Evolutionary conservation across 2,329 filamentous ascomycete species (phyloP).

Genomic region (Paecilomyces sp.): DNA sequence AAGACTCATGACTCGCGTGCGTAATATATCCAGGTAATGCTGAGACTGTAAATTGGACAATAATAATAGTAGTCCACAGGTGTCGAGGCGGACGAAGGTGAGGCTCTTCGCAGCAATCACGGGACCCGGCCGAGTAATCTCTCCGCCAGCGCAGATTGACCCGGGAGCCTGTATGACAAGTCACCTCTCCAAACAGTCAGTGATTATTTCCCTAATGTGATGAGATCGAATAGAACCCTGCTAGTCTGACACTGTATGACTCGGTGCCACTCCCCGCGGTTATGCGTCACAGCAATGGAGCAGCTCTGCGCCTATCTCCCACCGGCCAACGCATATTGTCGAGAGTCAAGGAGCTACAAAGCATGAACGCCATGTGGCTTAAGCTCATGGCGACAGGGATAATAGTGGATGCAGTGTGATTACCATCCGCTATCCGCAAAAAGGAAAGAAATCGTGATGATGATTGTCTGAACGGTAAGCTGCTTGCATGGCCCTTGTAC

Average conservation of each 20-base stretch:
- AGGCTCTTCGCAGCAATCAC: too few species aligned
- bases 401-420: neutral
- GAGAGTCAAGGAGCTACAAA: too few species aligned
- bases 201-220: neutral
- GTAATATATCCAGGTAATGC: too few species aligned
- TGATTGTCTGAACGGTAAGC: neutral
- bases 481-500: neutral
- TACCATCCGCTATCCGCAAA: neutral
- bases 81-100: too few species aligned
- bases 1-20: too few species aligned
- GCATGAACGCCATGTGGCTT: too few species aligned
- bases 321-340: neutral
- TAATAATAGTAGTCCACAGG: too few species aligned
- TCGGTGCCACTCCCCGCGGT: neutral
- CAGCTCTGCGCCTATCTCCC: neutral
- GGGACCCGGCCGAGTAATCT: too few species aligned
- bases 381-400: neutral
- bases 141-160: too few species aligned
- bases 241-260: neutral
- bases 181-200: neutral
- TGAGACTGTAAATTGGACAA: too few species aligned
- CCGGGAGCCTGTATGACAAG: neutral
- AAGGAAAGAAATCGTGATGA: neutral
- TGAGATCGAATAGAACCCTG: neutral
- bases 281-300: neutral